Evolutionary conservation across 2,329 filamentous ascomycete genomes (phyloP).

Genomic region (Penicillium sp.): DNA sequence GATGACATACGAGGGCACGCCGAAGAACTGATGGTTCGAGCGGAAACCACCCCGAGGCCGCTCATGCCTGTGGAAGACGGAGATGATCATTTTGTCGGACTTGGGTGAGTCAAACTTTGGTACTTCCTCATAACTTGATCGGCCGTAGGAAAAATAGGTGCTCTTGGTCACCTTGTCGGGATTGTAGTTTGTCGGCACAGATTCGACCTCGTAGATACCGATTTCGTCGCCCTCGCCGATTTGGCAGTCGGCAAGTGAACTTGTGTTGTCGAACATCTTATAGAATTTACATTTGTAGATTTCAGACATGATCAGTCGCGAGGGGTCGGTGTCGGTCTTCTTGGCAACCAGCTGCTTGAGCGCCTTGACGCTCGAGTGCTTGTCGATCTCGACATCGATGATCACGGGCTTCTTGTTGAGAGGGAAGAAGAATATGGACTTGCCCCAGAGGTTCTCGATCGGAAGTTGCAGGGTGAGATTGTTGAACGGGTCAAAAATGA

Average conservation of each 20-base stretch:
- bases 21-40: constrained; percentile 42
- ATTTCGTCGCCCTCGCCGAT: constrained; percentile 69
- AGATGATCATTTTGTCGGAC: constrained; percentile 53
- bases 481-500: constrained; percentile 98
- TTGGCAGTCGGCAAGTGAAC: constrained; percentile 69
- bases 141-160: constrained; percentile 34
- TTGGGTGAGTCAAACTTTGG: constrained; percentile 48
- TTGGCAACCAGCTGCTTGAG: constrained; percentile 59
- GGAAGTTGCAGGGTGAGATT: constrained; percentile 90
- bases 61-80: constrained; percentile 52
- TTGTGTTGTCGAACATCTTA: constrained; percentile 77
- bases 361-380: constrained; percentile 63
- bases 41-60: constrained; percentile 32
- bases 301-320: constrained; percentile 77
- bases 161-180: constrained; percentile 56
- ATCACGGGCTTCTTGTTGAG: constrained; percentile 71
- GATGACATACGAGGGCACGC: constrained; percentile 66
- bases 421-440: constrained; percentile 77
- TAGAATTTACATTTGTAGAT: constrained; percentile 85
- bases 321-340: constrained; percentile 56
- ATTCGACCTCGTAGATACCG: constrained; percentile 78
- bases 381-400: constrained; percentile 78
- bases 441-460: constrained; percentile 80
- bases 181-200: constrained; percentile 77
- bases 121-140: constrained; percentile 45